Evolutionary conservation across 768 basidiomycete species (phyloP).

Genomic region (Astraeus odoratus): DNA sequence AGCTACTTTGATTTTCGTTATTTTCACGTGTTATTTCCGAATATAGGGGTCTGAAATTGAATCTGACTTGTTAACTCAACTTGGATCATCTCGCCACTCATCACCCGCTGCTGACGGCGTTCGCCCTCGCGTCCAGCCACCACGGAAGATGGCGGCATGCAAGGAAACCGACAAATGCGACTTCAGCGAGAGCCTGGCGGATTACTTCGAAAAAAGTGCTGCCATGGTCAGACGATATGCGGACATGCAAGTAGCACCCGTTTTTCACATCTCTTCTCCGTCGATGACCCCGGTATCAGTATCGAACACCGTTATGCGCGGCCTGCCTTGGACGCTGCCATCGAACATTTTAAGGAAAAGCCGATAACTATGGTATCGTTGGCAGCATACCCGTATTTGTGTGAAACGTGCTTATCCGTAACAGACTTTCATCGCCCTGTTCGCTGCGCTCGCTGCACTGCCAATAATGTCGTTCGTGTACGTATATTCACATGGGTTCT

Average conservation of each 20-base stretch:
- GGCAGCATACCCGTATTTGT: not conserved
- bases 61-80: too few species aligned
- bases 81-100: too few species aligned
- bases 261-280: not conserved
- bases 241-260: slow-evolving; percentile 16
- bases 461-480: slow-evolving; percentile 35
- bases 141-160: slow-evolving; percentile 10
- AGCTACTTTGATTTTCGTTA: too few species aligned
- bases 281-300: slow-evolving; percentile 16
- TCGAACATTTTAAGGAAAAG: slow-evolving; percentile 15
- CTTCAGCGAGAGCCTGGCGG: slow-evolving; percentile 14
- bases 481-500: slow-evolving; percentile 10
- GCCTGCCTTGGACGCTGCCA: slow-evolving; percentile 26
- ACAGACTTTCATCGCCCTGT: slow-evolving; percentile 37
- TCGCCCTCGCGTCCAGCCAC: not conserved
- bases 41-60: too few species aligned
- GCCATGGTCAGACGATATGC: slow-evolving; percentile 23
- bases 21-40: too few species aligned
- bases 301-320: slow-evolving; percentile 40
- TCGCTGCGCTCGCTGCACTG: slow-evolving; percentile 30
- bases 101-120: too few species aligned
- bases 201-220: slow-evolving; percentile 25
- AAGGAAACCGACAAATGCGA: not conserved
- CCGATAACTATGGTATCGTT: slow-evolving; percentile 21
- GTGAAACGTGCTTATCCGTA: slow-evolving; percentile 4